These are phyloP conservation scores for Triticum urartu DNA, from an alignment of 176 grass and related monocot genomes.

Conservation along the genomic window DNA sequence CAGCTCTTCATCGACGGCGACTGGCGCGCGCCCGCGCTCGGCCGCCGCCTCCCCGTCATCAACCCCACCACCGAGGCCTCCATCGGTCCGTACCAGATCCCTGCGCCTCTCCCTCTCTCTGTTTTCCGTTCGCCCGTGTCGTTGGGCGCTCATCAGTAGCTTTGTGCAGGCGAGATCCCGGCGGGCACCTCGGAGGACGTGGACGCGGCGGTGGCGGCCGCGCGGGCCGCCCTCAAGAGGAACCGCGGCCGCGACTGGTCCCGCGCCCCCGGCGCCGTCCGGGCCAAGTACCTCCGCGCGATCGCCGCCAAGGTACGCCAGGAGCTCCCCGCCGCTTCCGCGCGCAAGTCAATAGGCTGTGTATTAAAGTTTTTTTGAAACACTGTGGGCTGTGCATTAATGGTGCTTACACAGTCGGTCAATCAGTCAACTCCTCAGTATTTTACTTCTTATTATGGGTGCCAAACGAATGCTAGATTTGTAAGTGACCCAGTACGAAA, in stretches of 20 bases:
- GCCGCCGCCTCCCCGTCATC: constrained; percentile 76
- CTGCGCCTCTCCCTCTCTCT: neutral
- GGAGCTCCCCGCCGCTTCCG: too few relatives aligned
- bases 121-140: neutral
- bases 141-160: neutral
- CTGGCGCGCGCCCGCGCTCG: constrained; percentile 58
- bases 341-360: neutral
- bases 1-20: constrained; percentile 86
- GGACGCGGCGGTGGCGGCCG: constrained; percentile 68
- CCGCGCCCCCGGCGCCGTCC: constrained; percentile 67
- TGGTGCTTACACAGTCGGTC: neutral
- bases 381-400: neutral
- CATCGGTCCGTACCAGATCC: constrained; percentile 49
- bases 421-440: neutral
- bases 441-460: neutral
- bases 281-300: constrained; percentile 93
- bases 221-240: constrained; percentile 42
- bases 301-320: constrained; percentile 79
- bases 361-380: too few relatives aligned
- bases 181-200: constrained; percentile 90
- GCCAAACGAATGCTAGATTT: neutral
- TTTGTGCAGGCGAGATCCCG: constrained; percentile 74
- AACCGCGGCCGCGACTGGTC: constrained; percentile 87
- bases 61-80: constrained; percentile 77
- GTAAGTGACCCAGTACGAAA: neutral